These are phyloP conservation scores for Teunomyces cretensis DNA, from an alignment of 805 yeast species.

Conservation along the genomic window DNA sequence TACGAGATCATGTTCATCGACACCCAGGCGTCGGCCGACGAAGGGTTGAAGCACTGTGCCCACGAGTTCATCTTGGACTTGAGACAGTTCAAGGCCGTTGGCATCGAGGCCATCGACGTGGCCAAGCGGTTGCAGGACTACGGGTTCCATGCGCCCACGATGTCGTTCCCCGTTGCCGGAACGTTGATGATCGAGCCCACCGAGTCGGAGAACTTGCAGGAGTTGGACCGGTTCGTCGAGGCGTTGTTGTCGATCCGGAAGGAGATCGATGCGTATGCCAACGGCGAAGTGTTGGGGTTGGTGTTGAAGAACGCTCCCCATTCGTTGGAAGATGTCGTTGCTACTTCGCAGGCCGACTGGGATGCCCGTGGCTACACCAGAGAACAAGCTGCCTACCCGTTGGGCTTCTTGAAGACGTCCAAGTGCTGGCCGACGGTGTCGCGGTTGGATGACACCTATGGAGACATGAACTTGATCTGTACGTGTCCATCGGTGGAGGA, in stretches of 20 bases:
- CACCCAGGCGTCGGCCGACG: too few species aligned
- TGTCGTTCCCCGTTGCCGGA: conserved; percentile 98
- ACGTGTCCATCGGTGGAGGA: conserved; percentile 90
- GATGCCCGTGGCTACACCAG: conserved; percentile 82
- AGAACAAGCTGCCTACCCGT: conserved; percentile 91
- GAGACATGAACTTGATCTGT: conserved; percentile 89
- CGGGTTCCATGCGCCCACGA: conserved; percentile 98
- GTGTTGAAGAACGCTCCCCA: conserved; percentile 92
- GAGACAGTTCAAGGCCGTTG: conserved; percentile 75
- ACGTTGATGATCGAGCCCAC: conserved; percentile 98
- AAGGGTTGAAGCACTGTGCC: conserved; percentile 78
- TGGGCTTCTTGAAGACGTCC: conserved; percentile 64
- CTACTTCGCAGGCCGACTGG: conserved; percentile 69
- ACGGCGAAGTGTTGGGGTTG: conserved; percentile 62
- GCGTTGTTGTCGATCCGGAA: conserved; percentile 78
- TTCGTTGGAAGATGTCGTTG: conserved; percentile 72
- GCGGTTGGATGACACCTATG: conserved; percentile 90
- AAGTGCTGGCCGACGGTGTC: conserved; percentile 97
- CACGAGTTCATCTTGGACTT: conserved; percentile 95
- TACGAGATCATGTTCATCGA: conserved; percentile 74
- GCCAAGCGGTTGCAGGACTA: conserved; percentile 97
- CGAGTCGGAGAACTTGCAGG: conserved; percentile 86
- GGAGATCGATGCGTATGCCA: conserved; percentile 75
- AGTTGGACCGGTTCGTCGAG: conserved; percentile 86
- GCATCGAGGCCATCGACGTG: conserved; percentile 92